Evolutionary conservation across 371 early-diverging fungal genomes (phyloP).

Genomic region (Rhizopus arrhizus): DNA sequence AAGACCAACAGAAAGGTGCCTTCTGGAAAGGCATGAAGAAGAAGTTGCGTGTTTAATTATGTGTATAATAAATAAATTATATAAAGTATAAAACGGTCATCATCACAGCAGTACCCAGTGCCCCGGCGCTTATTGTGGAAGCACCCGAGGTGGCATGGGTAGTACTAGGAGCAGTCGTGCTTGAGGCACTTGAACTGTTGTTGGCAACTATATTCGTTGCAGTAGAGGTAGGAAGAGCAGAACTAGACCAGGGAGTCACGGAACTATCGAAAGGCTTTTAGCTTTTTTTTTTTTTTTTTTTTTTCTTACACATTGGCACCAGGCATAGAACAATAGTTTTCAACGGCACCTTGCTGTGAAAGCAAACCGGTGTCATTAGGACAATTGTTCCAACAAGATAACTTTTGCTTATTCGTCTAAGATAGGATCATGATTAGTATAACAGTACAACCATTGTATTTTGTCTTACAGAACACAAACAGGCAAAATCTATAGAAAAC

Average conservation of each 20-base stretch:
- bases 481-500: conserved; percentile 25
- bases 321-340: conserved; percentile 28
- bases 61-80: no score
- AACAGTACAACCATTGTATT: background rate
- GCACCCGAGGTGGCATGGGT: conserved; percentile 6
- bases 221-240: conserved; percentile 20
- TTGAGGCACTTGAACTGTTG: no score
- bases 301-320: conserved; percentile 37
- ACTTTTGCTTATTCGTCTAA: conserved; percentile 32
- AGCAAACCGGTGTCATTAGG: conserved; percentile 24
- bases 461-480: conserved; percentile 32
- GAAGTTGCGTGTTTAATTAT: conserved; percentile 29
- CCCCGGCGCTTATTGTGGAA: conserved; percentile 8
- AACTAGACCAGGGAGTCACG: conserved; percentile 31
- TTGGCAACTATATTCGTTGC: conserved; percentile 6
- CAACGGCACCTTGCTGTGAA: conserved; percentile 21
- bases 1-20: conserved; percentile 15
- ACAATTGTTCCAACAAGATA: conserved; percentile 32
- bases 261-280: conserved; percentile 16
- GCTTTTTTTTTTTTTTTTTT: conserved; percentile 3
- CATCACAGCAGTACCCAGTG: conserved; percentile 18
- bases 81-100: conserved; percentile 5
- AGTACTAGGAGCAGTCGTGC: conserved; percentile 6
- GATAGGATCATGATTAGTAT: conserved; percentile 4
- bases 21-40: conserved; percentile 44